Evolutionary conservation across 352 stramenopile genomes (phyloP).

Genomic region (Globisporangium irregulare): DNA sequence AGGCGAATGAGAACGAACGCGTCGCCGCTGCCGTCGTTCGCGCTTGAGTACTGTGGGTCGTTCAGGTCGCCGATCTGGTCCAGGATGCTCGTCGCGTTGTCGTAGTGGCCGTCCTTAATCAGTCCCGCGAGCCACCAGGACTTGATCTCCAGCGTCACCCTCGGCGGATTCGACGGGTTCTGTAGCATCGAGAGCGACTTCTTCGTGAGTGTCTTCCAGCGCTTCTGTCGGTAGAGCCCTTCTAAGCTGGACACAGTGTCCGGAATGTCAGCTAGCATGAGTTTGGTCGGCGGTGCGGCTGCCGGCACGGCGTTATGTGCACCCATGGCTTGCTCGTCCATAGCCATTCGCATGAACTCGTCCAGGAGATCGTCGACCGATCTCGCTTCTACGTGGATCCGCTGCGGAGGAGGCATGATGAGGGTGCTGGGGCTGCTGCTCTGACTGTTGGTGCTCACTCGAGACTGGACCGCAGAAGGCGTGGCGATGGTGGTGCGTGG

Average conservation of each 20-base stretch:
- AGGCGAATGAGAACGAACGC: conserved; percentile 60
- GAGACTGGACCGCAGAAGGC: conserved; percentile 8
- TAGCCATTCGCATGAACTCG: conserved; percentile 53
- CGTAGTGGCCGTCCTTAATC: conserved; percentile 77
- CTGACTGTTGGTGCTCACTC: conserved; percentile 9
- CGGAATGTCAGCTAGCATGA: conserved; percentile 57
- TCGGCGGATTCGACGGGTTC: conserved; percentile 42
- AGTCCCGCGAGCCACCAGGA: conserved; percentile 79
- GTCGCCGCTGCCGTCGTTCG: conserved; percentile 16
- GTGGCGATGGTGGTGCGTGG: conserved; percentile 16
- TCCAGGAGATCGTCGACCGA: conserved; percentile 56
- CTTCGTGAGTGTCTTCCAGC: conserved; percentile 72
- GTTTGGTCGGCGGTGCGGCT: conserved; percentile 27
- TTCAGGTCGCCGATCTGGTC: conserved; percentile 73
- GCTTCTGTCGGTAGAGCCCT: conserved; percentile 57
- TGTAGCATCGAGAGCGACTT: conserved; percentile 75
- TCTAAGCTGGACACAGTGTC: conserved; percentile 55
- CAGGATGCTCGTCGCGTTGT: conserved; percentile 67
- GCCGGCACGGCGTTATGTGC: conserved; percentile 13
- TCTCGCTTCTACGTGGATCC: conserved; percentile 25
- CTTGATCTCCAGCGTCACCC: conserved; percentile 63
- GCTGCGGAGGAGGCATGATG: conserved; percentile 18
- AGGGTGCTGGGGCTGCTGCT: conserved; percentile 20
- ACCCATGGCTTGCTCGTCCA: conserved; percentile 37
- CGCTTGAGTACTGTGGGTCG: conserved; percentile 21